Base-by-base conservation (phyloP, 2,329 filamentous ascomycete species). In the Colletotrichum lindemuthianum region DNA sequence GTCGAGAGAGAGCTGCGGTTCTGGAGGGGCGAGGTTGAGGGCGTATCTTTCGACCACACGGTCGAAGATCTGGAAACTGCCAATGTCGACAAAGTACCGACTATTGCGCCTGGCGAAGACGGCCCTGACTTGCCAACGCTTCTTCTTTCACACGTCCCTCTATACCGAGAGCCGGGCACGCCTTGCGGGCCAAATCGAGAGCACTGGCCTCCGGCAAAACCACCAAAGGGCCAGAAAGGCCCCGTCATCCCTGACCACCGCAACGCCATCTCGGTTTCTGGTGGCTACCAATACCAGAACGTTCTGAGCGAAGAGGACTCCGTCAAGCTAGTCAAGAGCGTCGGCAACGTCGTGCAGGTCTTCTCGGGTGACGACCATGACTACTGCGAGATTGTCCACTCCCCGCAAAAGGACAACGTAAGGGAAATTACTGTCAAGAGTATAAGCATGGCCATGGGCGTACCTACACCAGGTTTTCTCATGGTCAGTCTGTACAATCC, bases 311-410 rank as follows among this genome's bases (percentile, higher is more conserved):
- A 90, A 53, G 84, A 87, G 2, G 88, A 97, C 69, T 96, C 94
- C 1, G 84, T 88, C 49, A 88, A 89, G 55, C 81, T 99, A 41
- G 81, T 97, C 45, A 85, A 90, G 65, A 92, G 89, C 68, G 83
- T 97, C 39, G 93, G 93, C 39, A 92, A 96, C 67, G 87, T 98
- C 11, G 84, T 88, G 3, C 91, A 96, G 69, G 91, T 94, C 47
- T 99, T 98, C 74, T 97, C 93, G 0, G 96, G 96, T 10, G 96
- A 99, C 71, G 96, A 99, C 73, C 96, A 99, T 79, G 96, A 99
- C 79, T 97, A 98, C 79, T 99, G 96, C 78, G 94, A 97, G 72
- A 80, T 98, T 7, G 84, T 89, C 0, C 96, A 99, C 76, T 87
- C 88, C 3, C 84, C 87, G 15, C 87, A 89, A 64, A 88, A 88